Evolutionary conservation across 148 eudicot species (phyloP).

Genomic region (Silene uniflora): DNA sequence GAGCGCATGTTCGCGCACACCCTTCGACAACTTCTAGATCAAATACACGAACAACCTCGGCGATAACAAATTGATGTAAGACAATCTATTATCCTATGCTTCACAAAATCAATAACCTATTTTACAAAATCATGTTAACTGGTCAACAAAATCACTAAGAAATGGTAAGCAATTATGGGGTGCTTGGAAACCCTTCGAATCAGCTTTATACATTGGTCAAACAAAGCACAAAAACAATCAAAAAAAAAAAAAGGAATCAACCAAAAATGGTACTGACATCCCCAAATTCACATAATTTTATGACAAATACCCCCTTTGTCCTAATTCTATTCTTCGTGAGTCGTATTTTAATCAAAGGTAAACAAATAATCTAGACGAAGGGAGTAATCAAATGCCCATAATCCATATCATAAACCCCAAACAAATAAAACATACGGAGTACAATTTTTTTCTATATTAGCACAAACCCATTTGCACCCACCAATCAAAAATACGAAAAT

Average conservation of each 20-base stretch:
- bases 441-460: too few species aligned
- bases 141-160: neutral
- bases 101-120: too few species aligned
- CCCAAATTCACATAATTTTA: neutral
- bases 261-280: conserved; percentile 13
- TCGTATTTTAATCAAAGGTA: too few species aligned
- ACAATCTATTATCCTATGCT: too few species aligned
- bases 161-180: neutral
- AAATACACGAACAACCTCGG: too few species aligned
- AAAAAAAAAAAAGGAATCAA: conserved; percentile 15
- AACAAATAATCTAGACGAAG: too few species aligned
- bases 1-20: neutral
- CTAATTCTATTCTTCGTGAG: too few species aligned
- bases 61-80: too few species aligned
- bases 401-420: neutral
- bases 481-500: neutral
- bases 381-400: conserved; percentile 8
- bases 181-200: too few species aligned
- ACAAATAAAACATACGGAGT: neutral
- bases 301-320: neutral
- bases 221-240: too few species aligned
- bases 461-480: conserved; percentile 9
- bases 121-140: neutral
- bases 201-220: too few species aligned
- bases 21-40: neutral